Evolutionary conservation across 768 basidiomycete species (phyloP), one percentile per base, ranked within the genome.

Genomic region (Galerina sulciceps): DNA sequence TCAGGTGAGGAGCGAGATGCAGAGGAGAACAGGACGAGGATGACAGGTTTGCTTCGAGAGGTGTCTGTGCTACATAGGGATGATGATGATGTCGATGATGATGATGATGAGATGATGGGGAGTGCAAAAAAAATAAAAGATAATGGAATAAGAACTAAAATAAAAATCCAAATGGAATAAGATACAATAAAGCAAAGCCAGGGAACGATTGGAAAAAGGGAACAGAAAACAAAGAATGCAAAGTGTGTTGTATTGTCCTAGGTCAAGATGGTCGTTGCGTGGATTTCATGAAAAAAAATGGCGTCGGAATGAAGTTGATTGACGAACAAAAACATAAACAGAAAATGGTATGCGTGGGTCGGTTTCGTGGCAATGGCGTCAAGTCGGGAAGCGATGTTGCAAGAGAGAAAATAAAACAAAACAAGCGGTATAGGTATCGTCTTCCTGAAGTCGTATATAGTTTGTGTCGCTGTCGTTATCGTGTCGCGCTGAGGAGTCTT

Each of bases 361-460:
- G 35, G 53, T 51, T 54, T 58, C 57, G 57, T 62, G 46, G 53
- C 49, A 53, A 58, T 51, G 59, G 57, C 51, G 63, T 63, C 44
- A 61, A 60, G 48, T 40, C 43, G 61, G 46, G 45, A 52, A 61
- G 37, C 20, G 43, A 23, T 23, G 17, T 17, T 55, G 50, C 47
- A 41, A 50, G 43, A 59, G 45, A 53, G 57, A 42, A n/a, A n/a
- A 31, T 8, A 31, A 31, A 31, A 31, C 26, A 31, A 57, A 51
- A 45, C 44, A 60, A 61, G 57, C 54, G 57, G 60, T 53, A 51
- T 55, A 44, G 63, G 64, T 61, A 65, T 61, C 66, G 55, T 61
- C 59, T 66, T 65, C 68, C 65, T 62, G 60, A 68, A 56, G 63
- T 69, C 68, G 62, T 64, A 52, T 57, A 61, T 45, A 62, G 41